These are phyloP conservation scores for Aspergillus biplanus DNA, from an alignment of 495 filamentous ascomycete genomes.

Conservation along the genomic window DNA sequence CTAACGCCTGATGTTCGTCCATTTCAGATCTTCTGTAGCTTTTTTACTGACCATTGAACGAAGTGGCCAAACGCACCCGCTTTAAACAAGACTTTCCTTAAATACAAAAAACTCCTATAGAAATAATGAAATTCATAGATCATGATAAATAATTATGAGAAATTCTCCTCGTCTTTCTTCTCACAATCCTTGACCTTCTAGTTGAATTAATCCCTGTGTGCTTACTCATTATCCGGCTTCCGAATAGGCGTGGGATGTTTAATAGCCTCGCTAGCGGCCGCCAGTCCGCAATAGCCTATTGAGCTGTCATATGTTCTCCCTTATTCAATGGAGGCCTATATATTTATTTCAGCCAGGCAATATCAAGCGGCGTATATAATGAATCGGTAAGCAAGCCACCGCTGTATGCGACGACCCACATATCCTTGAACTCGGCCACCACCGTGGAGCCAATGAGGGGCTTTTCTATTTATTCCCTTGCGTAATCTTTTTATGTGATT, in stretches of 20 bases:
- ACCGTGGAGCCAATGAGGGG: no score
- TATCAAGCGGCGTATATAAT: no score
- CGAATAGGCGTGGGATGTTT: neutral
- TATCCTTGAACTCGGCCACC: no score
- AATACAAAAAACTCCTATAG: neutral
- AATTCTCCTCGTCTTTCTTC: neutral
- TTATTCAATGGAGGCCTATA: neutral
- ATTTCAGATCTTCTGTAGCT: neutral
- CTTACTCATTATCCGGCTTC: neutral
- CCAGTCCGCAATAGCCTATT: neutral
- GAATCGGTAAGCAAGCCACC: no score
- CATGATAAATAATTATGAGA: constrained; percentile 1
- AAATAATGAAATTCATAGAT: neutral
- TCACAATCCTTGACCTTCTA: neutral
- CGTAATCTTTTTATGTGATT: no score
- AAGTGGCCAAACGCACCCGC: neutral
- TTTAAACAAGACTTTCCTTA: neutral
- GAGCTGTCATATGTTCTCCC: neutral
- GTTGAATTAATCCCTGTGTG: neutral
- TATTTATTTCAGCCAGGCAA: neutral
- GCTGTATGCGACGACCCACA: no score
- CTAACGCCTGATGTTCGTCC: constrained; percentile 2
- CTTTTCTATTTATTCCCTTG: no score
- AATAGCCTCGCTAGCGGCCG: neutral
- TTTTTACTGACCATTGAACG: neutral